Conservation (phyloP, 768 basidiomycete species). For the Leccinum sublutescens region DNA sequence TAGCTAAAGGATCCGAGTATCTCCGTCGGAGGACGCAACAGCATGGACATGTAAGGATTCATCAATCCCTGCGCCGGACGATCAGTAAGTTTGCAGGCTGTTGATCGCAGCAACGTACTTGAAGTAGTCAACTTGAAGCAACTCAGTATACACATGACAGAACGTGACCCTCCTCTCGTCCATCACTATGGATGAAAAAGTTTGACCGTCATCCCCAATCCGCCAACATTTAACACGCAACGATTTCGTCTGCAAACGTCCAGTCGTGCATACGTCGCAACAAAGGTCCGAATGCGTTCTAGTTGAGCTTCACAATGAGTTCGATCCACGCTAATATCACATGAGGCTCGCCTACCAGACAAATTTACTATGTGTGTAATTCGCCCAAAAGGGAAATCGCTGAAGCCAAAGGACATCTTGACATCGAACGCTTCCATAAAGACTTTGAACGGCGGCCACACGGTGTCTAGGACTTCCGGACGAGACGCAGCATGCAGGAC, state of each 20-base stretch:
- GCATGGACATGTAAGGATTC: constrained; percentile 85
- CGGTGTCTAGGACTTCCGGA: constrained; percentile 58
- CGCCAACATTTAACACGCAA: constrained; percentile 33
- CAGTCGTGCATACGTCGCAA: constrained; percentile 94
- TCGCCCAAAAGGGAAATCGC: neutral
- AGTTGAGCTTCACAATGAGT: constrained; percentile 89
- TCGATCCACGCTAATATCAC: constrained; percentile 79
- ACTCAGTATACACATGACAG: constrained; percentile 64
- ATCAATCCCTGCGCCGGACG: constrained; percentile 62
- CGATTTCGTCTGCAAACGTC: constrained; percentile 67
- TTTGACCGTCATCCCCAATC: neutral
- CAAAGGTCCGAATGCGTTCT: constrained; percentile 84
- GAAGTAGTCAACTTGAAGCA: constrained; percentile 73
- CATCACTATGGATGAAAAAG: constrained; percentile 1
- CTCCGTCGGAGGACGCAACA: constrained; percentile 65
- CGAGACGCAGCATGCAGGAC: constrained; percentile 64
- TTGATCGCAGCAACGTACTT: constrained; percentile 44
- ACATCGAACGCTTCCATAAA: constrained; percentile 79
- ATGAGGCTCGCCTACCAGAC: constrained; percentile 43
- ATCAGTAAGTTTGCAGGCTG: neutral
- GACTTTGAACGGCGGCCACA: constrained; percentile 69
- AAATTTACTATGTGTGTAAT: neutral
- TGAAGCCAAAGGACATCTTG: constrained; percentile 28
- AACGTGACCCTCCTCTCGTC: constrained; percentile 63
- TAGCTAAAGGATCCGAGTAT: constrained; percentile 51